A percentile compares a stretch with the other conserved stretches of the same genome.
These are phyloP conservation scores for Cryoendolithus antarcticus DNA, from an alignment of 2,329 filamentous ascomycete genomes.

Conservation along the genomic window DNA sequence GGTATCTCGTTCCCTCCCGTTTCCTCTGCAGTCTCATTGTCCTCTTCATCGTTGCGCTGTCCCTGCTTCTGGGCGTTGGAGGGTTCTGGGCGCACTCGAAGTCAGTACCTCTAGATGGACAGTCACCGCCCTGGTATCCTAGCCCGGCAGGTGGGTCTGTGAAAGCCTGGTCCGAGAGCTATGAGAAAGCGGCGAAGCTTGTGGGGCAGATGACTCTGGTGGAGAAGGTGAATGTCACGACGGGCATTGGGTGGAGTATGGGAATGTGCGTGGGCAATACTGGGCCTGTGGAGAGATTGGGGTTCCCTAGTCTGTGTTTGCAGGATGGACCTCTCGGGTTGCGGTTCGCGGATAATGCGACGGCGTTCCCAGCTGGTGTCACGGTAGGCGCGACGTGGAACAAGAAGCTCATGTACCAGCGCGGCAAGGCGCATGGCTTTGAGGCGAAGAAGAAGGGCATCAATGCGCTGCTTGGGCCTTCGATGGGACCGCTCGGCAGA, in stretches of 20 bases:
- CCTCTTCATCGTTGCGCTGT: constrained; percentile 28
- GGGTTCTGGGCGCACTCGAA: constrained; percentile 34
- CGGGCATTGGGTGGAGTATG: constrained; percentile 81
- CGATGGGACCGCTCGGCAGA: constrained; percentile 70
- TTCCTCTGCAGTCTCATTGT: constrained; percentile 32
- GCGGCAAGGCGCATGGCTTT: constrained; percentile 61
- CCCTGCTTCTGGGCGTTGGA: constrained; percentile 32
- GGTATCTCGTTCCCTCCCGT: constrained; percentile 25
- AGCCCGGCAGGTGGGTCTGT: constrained; percentile 63
- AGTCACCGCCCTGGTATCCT: constrained; percentile 47
- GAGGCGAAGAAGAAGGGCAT: constrained; percentile 62
- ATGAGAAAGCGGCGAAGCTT: constrained; percentile 61
- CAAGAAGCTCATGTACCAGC: constrained; percentile 66
- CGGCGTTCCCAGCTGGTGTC: constrained; percentile 76
- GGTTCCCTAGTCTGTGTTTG: constrained; percentile 69
- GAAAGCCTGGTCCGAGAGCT: constrained; percentile 61
- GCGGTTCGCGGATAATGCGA: constrained; percentile 69
- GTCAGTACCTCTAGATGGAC: constrained; percentile 27
- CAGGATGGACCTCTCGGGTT: constrained; percentile 82
- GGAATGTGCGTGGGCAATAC: constrained; percentile 52
- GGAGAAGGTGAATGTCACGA: constrained; percentile 88
- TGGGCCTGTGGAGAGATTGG: constrained; percentile 37
- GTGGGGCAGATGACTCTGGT: constrained; percentile 73
- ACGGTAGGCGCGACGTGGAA: constrained; percentile 88
- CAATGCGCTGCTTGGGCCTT: constrained; percentile 69